phyloP scores from a whole-genome alignment of 2,329 filamentous ascomycete genomes.

The Amphichorda felina region DNA sequence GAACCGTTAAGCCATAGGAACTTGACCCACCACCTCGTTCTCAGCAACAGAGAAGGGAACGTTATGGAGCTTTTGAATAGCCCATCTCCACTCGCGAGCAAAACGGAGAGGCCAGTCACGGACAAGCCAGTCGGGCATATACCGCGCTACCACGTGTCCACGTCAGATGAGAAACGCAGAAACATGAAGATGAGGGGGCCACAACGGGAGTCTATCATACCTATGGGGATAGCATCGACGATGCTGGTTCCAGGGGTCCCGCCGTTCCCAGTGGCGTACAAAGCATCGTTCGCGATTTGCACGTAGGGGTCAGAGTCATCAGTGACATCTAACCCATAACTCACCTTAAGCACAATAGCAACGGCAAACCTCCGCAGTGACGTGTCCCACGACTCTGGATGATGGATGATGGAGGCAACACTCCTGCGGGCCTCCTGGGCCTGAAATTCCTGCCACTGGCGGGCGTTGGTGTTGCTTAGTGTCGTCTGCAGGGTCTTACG shows the following conservation, averaged over 20 bases:
- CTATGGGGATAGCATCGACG: constrained; percentile 34
- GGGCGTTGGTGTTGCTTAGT: constrained; percentile 26
- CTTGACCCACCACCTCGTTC: too few species aligned
- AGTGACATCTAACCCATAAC: constrained; percentile 27
- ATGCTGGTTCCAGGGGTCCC: constrained; percentile 21
- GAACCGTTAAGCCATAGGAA: too few species aligned
- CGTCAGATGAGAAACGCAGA: neutral
- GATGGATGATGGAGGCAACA: constrained; percentile 16
- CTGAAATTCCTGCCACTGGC: constrained; percentile 20
- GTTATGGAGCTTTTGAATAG: constrained; percentile 1
- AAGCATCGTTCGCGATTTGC: constrained; percentile 20
- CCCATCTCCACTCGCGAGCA: constrained; percentile 1
- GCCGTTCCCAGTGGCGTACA: constrained; percentile 14
- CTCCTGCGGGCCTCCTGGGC: constrained; percentile 17
- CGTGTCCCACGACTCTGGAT: constrained; percentile 22
- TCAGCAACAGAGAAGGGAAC: neutral
- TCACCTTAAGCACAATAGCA: constrained; percentile 27
- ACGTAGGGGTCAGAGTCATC: constrained; percentile 25
- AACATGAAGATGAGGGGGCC: too few species aligned
- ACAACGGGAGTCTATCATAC: too few species aligned
- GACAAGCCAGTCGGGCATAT: neutral
- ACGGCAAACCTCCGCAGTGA: constrained; percentile 24
- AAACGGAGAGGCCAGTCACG: constrained; percentile 1
- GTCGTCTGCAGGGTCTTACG: constrained; percentile 28
- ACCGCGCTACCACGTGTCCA: neutral